Evolutionary conservation across 108 stramenopile genomes (phyloP), one percentile per base, ranked within the genome.

Genomic region (Cyclotella baltica): DNA sequence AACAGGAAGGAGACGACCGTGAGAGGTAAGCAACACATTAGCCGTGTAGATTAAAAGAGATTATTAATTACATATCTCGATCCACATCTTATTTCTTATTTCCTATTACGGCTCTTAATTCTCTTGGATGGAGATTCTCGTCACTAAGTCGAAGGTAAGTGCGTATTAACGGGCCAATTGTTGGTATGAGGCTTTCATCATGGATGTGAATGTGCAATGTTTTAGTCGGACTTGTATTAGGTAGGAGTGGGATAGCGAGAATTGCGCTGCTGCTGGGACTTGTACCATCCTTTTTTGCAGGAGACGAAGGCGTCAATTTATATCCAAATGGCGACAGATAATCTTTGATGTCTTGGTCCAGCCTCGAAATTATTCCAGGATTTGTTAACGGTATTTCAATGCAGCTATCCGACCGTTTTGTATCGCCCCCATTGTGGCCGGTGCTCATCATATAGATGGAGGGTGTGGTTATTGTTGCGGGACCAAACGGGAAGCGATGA

Each of bases 81-180:
- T n/a, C n/a, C n/a, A n/a, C n/a, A n/a, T n/a, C n/a, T n/a, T n/a
- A n/a, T n/a, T n/a, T n/a, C n/a, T n/a, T n/a, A n/a, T n/a, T n/a
- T n/a, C n/a, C 29, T 3, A 85, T 53, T 5, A 85, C 46, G 20
- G 76, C 76, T 33, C 80, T 37, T 46, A 82, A 51, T 52, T 53
- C 37, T 40, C 65, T 70, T 16, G 84, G 84, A 34, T 48, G 56
- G 5, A 81, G 52, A 23, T 51, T 20, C 4, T 5, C 40, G 10
- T 35, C 47, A 11, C 75, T 71, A 11, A 85, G 36, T 29, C 84
- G 70, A 4, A 82, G 64, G 37, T 55, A 77, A 1, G 84, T 77
- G 19, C 84, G 80, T 28, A 85, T 28, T 9, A 85, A 68, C 18
- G 84, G 84, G 28, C 80, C 84, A 13, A 82, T 62, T 43, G 78